phyloP scores from a whole-genome alignment of 768 basidiomycete species.

The Omphalotus guepiniiformis region DNA sequence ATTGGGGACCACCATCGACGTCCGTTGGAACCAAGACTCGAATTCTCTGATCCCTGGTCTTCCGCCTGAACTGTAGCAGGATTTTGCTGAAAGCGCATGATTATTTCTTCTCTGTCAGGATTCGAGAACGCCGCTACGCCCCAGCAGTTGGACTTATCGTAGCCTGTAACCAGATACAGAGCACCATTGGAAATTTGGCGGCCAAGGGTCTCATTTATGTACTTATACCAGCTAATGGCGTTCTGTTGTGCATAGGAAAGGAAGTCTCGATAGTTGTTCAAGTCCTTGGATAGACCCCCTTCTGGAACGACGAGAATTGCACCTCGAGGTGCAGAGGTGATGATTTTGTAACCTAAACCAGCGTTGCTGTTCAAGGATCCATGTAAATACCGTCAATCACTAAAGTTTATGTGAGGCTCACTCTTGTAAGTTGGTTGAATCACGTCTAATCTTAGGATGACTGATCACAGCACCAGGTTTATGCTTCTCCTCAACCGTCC shows the following conservation, averaged over 20 bases:
- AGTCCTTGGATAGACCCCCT: constrained; percentile 23
- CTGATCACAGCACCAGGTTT: background rate
- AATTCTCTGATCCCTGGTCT: too few relatives aligned
- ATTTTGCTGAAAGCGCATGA: too few relatives aligned
- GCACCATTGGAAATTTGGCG: constrained; percentile 19
- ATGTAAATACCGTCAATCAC: too few relatives aligned
- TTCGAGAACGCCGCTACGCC: constrained; percentile 19
- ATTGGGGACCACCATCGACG: too few relatives aligned
- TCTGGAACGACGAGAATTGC: constrained; percentile 30
- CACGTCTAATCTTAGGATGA: background rate
- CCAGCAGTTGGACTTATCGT: constrained; percentile 25
- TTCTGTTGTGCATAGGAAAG: constrained; percentile 21
- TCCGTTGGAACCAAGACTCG: too few relatives aligned
- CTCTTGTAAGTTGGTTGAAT: background rate
- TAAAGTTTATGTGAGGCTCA: background rate
- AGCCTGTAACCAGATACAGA: constrained; percentile 30
- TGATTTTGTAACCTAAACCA: constrained; percentile 13
- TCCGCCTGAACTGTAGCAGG: too few relatives aligned
- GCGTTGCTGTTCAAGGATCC: too few relatives aligned
- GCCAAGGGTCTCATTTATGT: constrained; percentile 21
- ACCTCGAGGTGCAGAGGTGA: constrained; percentile 20
- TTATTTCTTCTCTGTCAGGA: background rate
- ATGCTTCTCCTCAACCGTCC: background rate
- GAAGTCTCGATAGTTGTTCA: constrained; percentile 22
- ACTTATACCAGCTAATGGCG: constrained; percentile 27